Conservation (phyloP, 2,329 filamentous ascomycete species). For the Salinomyces thailandicus region DNA sequence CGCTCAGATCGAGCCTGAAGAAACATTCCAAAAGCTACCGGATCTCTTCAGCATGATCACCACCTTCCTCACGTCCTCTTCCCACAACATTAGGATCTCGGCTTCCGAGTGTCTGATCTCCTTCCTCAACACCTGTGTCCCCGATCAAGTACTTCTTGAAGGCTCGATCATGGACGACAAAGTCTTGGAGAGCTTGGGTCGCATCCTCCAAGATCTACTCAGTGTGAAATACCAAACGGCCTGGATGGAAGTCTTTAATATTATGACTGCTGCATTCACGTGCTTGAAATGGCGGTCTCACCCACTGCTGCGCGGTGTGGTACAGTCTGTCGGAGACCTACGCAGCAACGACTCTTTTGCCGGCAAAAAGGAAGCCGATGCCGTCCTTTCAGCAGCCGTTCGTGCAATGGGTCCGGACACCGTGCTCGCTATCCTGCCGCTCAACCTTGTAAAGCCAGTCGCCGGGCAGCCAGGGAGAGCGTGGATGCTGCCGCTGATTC, state of each 20-base stretch:
- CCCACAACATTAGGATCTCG: conserved; percentile 87
- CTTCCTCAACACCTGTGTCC: conserved; percentile 83
- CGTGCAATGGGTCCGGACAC: conserved; percentile 81
- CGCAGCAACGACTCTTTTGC: conserved; percentile 79
- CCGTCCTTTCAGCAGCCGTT: conserved; percentile 78
- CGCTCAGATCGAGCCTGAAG: conserved; percentile 75
- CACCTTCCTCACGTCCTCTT: conserved; percentile 72
- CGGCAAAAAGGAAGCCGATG: conserved; percentile 90
- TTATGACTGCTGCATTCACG: conserved; percentile 79
- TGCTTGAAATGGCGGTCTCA: conserved; percentile 73
- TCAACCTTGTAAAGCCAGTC: conserved; percentile 72
- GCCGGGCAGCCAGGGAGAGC: conserved; percentile 74
- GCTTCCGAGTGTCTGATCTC: conserved; percentile 92
- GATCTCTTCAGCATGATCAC: conserved; percentile 72
- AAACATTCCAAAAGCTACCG: conserved; percentile 84
- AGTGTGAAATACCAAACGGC: conserved; percentile 87
- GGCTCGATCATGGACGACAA: conserved; percentile 86
- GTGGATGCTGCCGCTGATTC: conserved; percentile 86
- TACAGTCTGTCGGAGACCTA: conserved; percentile 74
- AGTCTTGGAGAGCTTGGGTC: conserved; percentile 68
- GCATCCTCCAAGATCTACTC: conserved; percentile 61
- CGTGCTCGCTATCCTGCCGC: conserved; percentile 69
- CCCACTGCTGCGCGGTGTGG: conserved; percentile 64
- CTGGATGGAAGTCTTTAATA: conserved; percentile 89
- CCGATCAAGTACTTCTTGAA: conserved; percentile 69